phyloP scores from a whole-genome alignment of 176 grass and related monocot species.

The Musa beccarii region DNA sequence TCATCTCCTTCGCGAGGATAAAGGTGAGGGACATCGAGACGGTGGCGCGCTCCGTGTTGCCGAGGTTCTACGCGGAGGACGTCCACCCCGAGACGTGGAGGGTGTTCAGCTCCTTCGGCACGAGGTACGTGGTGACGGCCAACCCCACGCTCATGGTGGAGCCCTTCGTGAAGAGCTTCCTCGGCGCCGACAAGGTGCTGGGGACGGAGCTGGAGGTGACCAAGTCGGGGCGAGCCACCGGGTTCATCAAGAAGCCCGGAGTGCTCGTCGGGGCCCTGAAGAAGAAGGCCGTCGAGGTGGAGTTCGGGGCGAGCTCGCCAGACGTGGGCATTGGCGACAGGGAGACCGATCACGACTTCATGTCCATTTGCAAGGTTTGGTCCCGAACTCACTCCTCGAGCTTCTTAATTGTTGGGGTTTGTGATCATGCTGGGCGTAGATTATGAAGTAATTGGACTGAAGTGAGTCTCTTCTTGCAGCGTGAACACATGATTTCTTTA shows the following conservation, averaged over 20 bases:
- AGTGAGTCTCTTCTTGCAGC: too few species aligned
- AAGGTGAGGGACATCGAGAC: constrained; percentile 71
- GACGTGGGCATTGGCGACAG: constrained; percentile 16
- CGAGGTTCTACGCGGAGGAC: constrained; percentile 84
- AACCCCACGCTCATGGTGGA: constrained; percentile 53
- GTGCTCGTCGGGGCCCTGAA: constrained; percentile 5
- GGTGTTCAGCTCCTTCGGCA: constrained; percentile 74
- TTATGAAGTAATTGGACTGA: too few species aligned
- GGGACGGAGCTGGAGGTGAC: constrained; percentile 25
- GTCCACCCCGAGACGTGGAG: constrained; percentile 97
- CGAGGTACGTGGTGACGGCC: constrained; percentile 26
- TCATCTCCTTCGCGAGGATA: constrained; percentile 76
- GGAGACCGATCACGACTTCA: constrained; percentile 11
- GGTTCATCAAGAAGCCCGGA: constrained; percentile 3
- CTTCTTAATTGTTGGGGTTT: too few species aligned
- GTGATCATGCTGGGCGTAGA: too few species aligned
- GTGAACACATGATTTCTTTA: too few species aligned
- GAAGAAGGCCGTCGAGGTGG: constrained; percentile 6
- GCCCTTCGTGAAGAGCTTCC: constrained; percentile 49
- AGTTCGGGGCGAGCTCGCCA: neutral
- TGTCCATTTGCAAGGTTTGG: constrained; percentile 11
- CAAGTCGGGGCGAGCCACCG: constrained; percentile 8
- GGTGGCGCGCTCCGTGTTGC: constrained; percentile 78
- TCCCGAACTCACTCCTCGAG: neutral
- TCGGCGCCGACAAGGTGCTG: constrained; percentile 11